A percentile compares a stretch with the other conserved stretches of the same genome.
phyloP scores from a whole-genome alignment of 768 basidiomycete species.

The Trametes elegans region DNA sequence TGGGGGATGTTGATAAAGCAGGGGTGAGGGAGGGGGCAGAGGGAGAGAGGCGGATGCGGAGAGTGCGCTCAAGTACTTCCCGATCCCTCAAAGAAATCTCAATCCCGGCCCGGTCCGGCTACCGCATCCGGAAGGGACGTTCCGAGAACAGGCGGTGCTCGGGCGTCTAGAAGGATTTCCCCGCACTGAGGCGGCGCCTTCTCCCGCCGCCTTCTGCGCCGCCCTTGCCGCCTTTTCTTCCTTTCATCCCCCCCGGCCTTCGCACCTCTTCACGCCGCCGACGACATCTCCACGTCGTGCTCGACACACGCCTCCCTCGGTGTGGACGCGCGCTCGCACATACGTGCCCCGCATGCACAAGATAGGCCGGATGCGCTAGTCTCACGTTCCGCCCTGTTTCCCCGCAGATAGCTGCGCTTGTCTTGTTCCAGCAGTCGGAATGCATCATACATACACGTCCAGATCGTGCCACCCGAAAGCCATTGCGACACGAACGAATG shows the following conservation, averaged over 20 bases:
- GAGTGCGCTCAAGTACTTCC: constrained; percentile 8
- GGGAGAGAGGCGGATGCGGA: background rate
- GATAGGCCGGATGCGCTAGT: background rate
- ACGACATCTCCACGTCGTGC: too few species aligned
- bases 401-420: constrained; percentile 2
- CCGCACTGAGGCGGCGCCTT: background rate
- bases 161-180: constrained; percentile 6
- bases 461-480: background rate
- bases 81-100: constrained; percentile 12
- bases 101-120: constrained; percentile 18
- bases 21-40: background rate
- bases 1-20: constrained; percentile 1
- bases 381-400: constrained; percentile 12
- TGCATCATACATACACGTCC: background rate
- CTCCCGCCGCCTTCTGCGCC: background rate
- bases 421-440: constrained; percentile 6
- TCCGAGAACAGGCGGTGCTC: constrained; percentile 2
- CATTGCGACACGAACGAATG: constrained; percentile 7
- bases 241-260: background rate
- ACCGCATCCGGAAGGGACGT: constrained; percentile 4
- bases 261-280: background rate
- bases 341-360: background rate
- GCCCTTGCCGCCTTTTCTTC: background rate
- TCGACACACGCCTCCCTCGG: background rate
- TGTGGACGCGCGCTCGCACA: background rate